Conservation (phyloP, 371 early-diverging fungal genomes). For the Funneliformis caledonium region DNA sequence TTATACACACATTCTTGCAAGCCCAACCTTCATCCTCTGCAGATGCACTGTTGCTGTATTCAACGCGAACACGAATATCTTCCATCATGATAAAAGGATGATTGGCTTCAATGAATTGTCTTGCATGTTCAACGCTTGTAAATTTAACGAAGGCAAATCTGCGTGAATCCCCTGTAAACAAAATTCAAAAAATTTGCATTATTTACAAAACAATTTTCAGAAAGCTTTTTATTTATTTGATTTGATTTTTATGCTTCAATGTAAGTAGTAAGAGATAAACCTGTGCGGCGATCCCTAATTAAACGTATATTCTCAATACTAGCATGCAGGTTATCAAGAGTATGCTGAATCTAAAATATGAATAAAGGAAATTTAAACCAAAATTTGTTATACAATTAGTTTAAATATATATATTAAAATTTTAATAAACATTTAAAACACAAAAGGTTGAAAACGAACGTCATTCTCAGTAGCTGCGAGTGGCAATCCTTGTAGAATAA, state of each 20-base stretch:
- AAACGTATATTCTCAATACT: constrained; percentile 51
- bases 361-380: neutral
- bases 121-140: constrained; percentile 67
- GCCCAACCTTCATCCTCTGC: constrained; percentile 39
- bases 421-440: neutral
- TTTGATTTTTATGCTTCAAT: neutral
- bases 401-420: neutral
- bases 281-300: constrained; percentile 59
- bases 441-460: constrained; percentile 44
- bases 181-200: neutral
- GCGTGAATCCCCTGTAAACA: constrained; percentile 54
- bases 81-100: constrained; percentile 53
- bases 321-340: constrained; percentile 44
- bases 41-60: constrained; percentile 48
- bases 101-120: constrained; percentile 61
- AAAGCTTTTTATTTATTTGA: neutral
- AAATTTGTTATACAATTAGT: neutral
- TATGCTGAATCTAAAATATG: constrained; percentile 45
- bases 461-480: constrained; percentile 51
- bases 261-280: constrained; percentile 39
- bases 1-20: constrained; percentile 25
- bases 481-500: constrained; percentile 55
- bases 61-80: constrained; percentile 56
- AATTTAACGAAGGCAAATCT: constrained; percentile 71
- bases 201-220: neutral